Evolutionary conservation across 371 early-diverging fungal species (phyloP).

Genomic region (Mucor lusitanicus): DNA sequence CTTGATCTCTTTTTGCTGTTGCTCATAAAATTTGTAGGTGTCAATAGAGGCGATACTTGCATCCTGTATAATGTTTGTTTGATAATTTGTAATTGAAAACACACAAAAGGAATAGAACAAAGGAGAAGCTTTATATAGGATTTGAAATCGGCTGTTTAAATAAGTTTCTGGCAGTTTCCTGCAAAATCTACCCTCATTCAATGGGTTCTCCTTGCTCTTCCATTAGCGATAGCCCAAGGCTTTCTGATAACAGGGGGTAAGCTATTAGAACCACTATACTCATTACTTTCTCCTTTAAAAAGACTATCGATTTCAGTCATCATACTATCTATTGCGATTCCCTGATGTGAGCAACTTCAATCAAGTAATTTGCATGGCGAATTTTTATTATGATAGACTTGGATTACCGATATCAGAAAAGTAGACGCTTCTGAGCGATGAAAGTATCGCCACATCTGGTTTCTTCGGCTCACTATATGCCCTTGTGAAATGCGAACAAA

Average conservation of each 20-base stretch:
- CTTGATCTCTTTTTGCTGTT: constrained; percentile 20
- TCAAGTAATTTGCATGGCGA: background rate
- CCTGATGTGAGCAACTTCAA: background rate
- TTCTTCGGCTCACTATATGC: too few relatives aligned
- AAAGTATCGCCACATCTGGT: too few relatives aligned
- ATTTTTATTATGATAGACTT: too few relatives aligned
- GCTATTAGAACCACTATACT: background rate
- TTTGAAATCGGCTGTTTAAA: constrained; percentile 1
- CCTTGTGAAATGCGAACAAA: too few relatives aligned
- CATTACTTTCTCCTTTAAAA: background rate
- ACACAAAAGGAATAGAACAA: background rate
- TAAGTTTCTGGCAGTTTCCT: constrained; percentile 18
- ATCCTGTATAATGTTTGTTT: background rate
- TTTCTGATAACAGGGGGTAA: background rate
- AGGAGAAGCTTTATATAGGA: background rate
- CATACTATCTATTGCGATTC: background rate
- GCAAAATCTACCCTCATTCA: constrained; percentile 6
- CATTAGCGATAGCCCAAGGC: background rate
- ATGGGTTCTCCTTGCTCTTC: background rate
- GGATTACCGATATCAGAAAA: background rate
- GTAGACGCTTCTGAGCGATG: too few relatives aligned
- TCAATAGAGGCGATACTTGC: constrained; percentile 21
- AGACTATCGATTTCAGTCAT: background rate
- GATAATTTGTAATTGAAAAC: background rate
- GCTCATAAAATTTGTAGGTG: constrained; percentile 7